A percentile compares a stretch with the other conserved stretches of the same genome.
Evolutionary conservation across 1,284 basidiomycete genomes (phyloP).

Genomic region (Termitomyces sp.): DNA sequence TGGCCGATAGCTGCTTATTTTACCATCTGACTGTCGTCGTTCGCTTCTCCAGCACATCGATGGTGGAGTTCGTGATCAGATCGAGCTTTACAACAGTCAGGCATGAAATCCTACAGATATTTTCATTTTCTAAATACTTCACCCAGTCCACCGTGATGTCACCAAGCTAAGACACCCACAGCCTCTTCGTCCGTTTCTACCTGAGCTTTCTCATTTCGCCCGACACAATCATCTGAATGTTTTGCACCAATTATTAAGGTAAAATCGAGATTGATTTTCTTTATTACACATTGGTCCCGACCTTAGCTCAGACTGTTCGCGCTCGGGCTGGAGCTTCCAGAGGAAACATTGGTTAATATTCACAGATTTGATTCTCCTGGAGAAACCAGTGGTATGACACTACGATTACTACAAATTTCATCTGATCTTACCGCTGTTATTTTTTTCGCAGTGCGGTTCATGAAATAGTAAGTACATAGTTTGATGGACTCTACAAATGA

Average conservation of each 20-base stretch:
- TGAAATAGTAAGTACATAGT: slow-evolving; percentile 46
- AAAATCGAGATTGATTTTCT: not conserved
- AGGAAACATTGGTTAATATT: slow-evolving; percentile 47
- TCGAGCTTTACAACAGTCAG: slow-evolving; percentile 56
- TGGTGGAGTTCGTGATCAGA: slow-evolving; percentile 51
- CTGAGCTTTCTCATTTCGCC: slow-evolving; percentile 52
- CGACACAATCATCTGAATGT: slow-evolving; percentile 48
- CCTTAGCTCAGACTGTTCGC: slow-evolving; percentile 41
- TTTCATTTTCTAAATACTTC: not conserved
- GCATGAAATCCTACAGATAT: not conserved
- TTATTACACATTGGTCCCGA: not conserved
- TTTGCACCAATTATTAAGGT: slow-evolving; percentile 47
- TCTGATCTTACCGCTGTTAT: not conserved
- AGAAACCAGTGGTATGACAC: slow-evolving; percentile 42
- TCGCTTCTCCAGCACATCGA: slow-evolving; percentile 39
- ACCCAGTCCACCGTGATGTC: slow-evolving; percentile 45
- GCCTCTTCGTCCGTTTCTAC: slow-evolving; percentile 47
- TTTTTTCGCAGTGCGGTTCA: slow-evolving; percentile 43
- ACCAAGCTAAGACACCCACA: slow-evolving; percentile 43
- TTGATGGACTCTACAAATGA: too few species aligned
- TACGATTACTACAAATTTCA: slow-evolving; percentile 21
- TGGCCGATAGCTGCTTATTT: not conserved
- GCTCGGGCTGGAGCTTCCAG: slow-evolving; percentile 54
- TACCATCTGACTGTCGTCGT: not conserved
- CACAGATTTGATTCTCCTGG: slow-evolving; percentile 44